Evolutionary conservation across 2,329 filamentous ascomycete species (phyloP).

Genomic region (Diaporthe caulivora): DNA sequence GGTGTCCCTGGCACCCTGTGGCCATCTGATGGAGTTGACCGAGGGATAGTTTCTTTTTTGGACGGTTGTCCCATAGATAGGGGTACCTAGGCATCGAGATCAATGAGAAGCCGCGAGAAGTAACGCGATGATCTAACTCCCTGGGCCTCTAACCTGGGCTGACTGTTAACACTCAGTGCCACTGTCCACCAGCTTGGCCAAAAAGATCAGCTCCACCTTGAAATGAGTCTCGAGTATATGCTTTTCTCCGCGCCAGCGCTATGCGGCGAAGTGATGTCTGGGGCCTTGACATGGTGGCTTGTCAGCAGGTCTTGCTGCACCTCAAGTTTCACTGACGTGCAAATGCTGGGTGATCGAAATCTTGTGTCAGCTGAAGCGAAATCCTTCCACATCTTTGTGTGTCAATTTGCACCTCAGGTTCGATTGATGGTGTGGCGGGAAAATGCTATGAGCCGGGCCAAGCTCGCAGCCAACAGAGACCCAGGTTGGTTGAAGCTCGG

Average conservation of each 20-base stretch:
- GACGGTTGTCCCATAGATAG: neutral
- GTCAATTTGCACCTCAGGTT: neutral
- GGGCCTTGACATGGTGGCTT: neutral
- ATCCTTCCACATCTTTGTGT: no score
- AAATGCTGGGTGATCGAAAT: no score
- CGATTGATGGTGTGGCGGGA: neutral
- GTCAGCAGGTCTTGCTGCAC: neutral
- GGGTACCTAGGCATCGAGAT: neutral
- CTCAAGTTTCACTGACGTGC: no score
- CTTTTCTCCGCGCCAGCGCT: no score
- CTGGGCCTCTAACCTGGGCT: neutral
- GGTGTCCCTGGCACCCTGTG: neutral
- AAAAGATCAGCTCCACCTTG: no score
- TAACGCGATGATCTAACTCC: neutral
- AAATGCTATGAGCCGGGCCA: neutral
- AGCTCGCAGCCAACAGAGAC: neutral
- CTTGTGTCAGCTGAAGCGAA: no score
- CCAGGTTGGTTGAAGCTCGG: constrained; percentile 11
- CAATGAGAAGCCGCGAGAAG: neutral
- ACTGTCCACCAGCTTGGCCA: neutral
- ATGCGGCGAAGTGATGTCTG: neutral
- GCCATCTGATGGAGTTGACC: neutral
- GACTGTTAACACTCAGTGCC: neutral
- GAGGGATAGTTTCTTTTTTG: neutral
- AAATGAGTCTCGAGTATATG: accelerated